Percentiles rank a stretch among this genome's conserved stretches.
These are phyloP conservation scores for Moniliophthora roreri DNA, from an alignment of 1,284 basidiomycete species.

Conservation along the genomic window DNA sequence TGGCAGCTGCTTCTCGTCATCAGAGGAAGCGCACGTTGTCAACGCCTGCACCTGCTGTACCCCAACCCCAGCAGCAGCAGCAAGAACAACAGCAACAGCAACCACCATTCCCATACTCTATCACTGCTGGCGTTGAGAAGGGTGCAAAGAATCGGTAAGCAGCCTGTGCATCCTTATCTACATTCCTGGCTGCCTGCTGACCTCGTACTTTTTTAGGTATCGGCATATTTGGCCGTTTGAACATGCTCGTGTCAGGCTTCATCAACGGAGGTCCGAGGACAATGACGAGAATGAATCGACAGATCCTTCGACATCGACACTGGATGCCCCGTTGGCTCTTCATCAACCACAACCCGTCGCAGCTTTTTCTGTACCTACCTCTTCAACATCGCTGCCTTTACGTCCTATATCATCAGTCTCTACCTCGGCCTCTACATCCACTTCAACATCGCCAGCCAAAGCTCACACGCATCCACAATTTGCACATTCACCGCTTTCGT, in stretches of 20 bases:
- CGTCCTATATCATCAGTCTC: neutral
- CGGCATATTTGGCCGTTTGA: conserved; percentile 97
- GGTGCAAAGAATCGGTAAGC: conserved; percentile 89
- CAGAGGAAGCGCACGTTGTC: neutral
- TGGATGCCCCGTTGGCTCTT: no score
- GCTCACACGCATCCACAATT: neutral
- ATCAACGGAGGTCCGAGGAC: conserved; percentile 28
- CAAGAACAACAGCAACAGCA: conserved; percentile 1
- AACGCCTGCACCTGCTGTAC: neutral
- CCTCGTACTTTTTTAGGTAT: conserved; percentile 51
- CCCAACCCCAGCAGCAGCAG: neutral
- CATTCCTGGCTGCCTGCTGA: conserved; percentile 6
- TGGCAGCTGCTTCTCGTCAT: no score
- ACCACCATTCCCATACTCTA: conserved; percentile 78
- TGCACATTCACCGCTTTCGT: neutral
- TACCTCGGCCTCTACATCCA: neutral
- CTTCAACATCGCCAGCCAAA: neutral
- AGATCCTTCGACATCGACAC: no score
- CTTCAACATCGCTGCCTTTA: neutral
- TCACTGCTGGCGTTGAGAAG: conserved; percentile 94
- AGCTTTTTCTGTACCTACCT: neutral
- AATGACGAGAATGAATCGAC: no score
- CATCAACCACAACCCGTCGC: conserved; percentile 7
- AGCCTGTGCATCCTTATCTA: neutral
- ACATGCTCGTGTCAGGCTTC: conserved; percentile 80